Conservation (phyloP, 768 basidiomycete genomes). For the Goffeauzyma gilvescens region DNA sequence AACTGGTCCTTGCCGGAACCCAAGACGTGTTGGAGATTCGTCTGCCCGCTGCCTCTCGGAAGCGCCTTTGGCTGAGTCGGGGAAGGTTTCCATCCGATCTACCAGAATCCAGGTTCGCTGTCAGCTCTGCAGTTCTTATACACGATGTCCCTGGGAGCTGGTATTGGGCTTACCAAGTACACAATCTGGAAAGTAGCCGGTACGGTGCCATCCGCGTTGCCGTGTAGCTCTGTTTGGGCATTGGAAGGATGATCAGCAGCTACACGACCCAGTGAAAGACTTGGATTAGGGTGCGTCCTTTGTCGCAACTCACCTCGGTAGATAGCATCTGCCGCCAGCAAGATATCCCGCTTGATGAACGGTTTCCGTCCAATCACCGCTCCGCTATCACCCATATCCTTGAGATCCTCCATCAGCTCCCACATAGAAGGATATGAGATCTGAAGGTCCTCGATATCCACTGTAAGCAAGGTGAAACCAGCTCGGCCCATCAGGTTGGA, state of each 20-base stretch:
- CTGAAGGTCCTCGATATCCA: constrained; percentile 82
- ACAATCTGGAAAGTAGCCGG: constrained; percentile 94
- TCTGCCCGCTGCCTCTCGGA: constrained; percentile 45
- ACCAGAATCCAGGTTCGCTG: background rate
- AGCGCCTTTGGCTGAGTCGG: constrained; percentile 48
- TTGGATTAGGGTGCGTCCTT: background rate
- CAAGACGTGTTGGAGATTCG: constrained; percentile 46
- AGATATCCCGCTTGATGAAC: constrained; percentile 59
- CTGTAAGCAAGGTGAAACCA: constrained; percentile 80
- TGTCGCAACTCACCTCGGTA: constrained; percentile 51
- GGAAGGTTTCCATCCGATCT: constrained; percentile 74
- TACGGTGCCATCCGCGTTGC: constrained; percentile 58
- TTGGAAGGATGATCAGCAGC: background rate
- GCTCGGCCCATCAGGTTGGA: constrained; percentile 82
- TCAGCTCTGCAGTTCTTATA: background rate
- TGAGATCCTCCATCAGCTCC: constrained; percentile 84
- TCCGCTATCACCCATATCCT: constrained; percentile 90
- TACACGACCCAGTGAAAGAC: background rate
- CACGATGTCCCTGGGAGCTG: background rate
- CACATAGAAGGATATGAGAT: constrained; percentile 86
- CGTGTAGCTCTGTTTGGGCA: constrained; percentile 50
- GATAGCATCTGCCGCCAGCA: constrained; percentile 77
- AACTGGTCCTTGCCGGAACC: too few species aligned
- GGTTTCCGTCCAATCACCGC: constrained; percentile 66
- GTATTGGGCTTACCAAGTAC: constrained; percentile 49